Evolutionary conservation across 108 stramenopile species (phyloP), one percentile per base, ranked within the genome.

Genomic region (Skeletonema marinoi): DNA sequence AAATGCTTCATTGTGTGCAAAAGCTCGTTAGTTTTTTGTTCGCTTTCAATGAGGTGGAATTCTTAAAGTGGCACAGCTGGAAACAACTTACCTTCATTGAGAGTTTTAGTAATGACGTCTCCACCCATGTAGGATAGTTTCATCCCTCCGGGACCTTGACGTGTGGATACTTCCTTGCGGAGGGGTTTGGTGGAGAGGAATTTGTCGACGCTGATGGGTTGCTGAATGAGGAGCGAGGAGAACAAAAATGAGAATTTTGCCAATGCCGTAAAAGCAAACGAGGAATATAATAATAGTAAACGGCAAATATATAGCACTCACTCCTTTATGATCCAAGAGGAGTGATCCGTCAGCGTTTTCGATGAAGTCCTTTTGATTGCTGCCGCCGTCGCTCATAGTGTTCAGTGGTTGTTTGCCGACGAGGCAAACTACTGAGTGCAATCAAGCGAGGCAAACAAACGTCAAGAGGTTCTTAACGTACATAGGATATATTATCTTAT

Each of bases 121-220:
- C 94, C 94, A 42, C 83, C 75, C 61, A 95, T 82, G 58, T 95
- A 95, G n/a, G 88, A 87, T 32, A 95, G 60, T 69, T 92, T 89
- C 68, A 71, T 85, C 61, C 85, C 85, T 3, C 92, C 90, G 29
- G 94, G 94, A 38, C 94, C 94, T n/a, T 81, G 82, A 2, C 94
- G 89, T 19, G 83, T 85, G 42, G 82, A 81, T 1, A 95, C 66
- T 60, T 92, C 94, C 17, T 60, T 59, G 2, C 83, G 79, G 19
- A 95, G 66, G 16, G 94, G 94, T 79, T 88, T 90, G 8, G 90
- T 89, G 32, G 85, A 85, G 1, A 95, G 74, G 46, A 90, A 74
- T 54, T 72, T 64, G 44, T 86, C 90, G 58, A 95, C 87, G 6
- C 83, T 82, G 6, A 95, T 68, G 29, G 89, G 89, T 8, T 58